Base-by-base conservation (phyloP, 2,329 filamentous ascomycete genomes). In the Hawksworthiomyces lignivorus region DNA sequence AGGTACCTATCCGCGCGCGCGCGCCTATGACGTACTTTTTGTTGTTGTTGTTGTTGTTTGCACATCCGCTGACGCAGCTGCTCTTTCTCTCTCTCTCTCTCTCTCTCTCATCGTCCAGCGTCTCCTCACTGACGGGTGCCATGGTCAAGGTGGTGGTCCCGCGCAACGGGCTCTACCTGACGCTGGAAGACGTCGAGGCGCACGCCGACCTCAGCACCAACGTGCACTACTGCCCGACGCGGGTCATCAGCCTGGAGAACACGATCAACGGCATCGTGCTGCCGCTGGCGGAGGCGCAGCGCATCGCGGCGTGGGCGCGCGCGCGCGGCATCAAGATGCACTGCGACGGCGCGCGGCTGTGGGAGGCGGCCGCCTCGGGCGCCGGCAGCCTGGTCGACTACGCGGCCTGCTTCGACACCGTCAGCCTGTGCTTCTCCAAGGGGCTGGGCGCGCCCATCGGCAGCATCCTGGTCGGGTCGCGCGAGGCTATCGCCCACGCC, bases 211-310 rank as follows among this genome's bases (percentile, higher is more conserved):
- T 88, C 1, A 68, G 72, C 49, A 73, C 84, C 41, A 77, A 94
- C 52, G 74, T 92, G 17, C 87, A 94, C 58, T 69, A 72, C 24
- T 88, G 84, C 54, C 87, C 88, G 0, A 94, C 88, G 0, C 77
- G 77, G 33, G 75, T 95, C 38, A 86, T 96, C 51, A 81, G 77
- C 48, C 68, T 95, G 36, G 88, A 96, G 57, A 95, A 94, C 58
- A 95, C 89, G 1, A 72, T 94, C 37, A 77, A 78, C 42, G 88
- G 88, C 19, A 79, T 80, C 53, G 70, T 95, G 33, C 82, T 86
- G 71, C 89, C 88, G 0, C 69, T 94, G 1, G 62, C 64, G 2
- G 87, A 94, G 59, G 73, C 80, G 9, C 70, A 68, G 45, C 70
- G 73, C 32, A 94, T 95, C 54, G 70, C 77, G 0, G 67, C 68